These are phyloP conservation scores for Eucalyptus fibrosa DNA, from an alignment of 345 rosid species.

Conservation along the genomic window DNA sequence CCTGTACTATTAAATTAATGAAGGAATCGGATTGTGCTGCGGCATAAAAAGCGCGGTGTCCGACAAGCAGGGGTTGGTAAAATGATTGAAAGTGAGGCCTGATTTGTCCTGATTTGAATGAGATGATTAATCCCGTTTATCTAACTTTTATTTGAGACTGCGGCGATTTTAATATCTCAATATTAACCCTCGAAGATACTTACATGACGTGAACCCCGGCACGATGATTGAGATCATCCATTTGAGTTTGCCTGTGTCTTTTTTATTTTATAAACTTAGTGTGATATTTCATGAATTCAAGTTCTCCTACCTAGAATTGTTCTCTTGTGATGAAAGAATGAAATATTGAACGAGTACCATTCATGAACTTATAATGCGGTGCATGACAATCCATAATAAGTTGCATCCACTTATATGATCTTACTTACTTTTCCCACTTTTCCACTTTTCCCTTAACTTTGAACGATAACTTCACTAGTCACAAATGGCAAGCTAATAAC, in stretches of 20 bases:
- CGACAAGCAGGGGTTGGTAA: not conserved
- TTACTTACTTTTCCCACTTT: not conserved
- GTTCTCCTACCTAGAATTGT: not conserved
- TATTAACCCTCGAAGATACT: not conserved
- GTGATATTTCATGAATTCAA: not conserved
- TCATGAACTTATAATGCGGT: not conserved
- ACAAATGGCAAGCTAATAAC: not conserved
- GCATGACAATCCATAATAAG: not conserved
- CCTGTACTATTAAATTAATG: not conserved
- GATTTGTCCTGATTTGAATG: not conserved
- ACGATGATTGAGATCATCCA: not conserved
- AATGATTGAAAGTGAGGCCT: not conserved
- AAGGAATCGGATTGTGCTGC: not conserved
- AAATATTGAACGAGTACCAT: not conserved
- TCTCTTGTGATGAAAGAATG: not conserved
- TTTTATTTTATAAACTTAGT: not conserved
- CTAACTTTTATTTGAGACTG: not conserved
- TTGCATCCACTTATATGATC: not conserved
- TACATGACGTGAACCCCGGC: not conserved
- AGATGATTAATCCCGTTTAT: not conserved
- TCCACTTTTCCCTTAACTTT: not conserved
- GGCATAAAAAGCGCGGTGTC: not conserved
- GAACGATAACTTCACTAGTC: not conserved
- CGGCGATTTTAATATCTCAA: not conserved
- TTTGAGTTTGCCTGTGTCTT: not conserved